A percentile compares a stretch with the other conserved stretches of the same genome.
Conservation (phyloP, 441 rosid species). For the Lagerstroemia fauriei region DNA sequence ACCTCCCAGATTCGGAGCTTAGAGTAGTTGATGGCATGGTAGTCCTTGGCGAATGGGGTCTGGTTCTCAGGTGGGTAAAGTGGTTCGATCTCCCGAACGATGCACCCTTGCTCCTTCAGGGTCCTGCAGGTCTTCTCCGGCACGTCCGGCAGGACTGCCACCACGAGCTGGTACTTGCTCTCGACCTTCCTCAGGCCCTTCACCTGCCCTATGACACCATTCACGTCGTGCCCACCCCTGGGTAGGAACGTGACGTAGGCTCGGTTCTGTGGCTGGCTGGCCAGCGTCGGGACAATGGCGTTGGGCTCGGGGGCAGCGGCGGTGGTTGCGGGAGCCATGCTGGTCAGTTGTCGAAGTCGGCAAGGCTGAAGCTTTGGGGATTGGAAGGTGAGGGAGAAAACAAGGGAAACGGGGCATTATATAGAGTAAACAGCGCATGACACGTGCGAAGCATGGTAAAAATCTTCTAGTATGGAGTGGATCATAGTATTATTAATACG, state of each 20-base stretch:
- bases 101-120: slow-evolving; percentile 15
- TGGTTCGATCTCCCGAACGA: slow-evolving; percentile 22
- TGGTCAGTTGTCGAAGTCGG: too few species aligned
- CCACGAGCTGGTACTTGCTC: slow-evolving; percentile 17
- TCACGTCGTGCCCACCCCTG: slow-evolving; percentile 6
- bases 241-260: slow-evolving; percentile 22
- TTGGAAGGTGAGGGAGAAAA: too few species aligned
- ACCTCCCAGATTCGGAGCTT: slow-evolving; percentile 27
- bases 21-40: too few species aligned
- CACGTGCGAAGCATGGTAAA: too few species aligned
- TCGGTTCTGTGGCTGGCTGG: background rate
- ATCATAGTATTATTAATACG: too few species aligned
- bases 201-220: slow-evolving; percentile 6
- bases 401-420: too few species aligned
- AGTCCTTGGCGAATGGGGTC: too few species aligned
- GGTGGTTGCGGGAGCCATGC: slow-evolving; percentile 26
- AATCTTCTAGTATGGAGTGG: too few species aligned
- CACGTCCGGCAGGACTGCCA: slow-evolving; percentile 22
- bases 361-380: too few species aligned
- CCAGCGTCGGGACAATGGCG: background rate
- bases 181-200: slow-evolving; percentile 25
- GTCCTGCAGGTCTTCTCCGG: slow-evolving; percentile 12
- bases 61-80: slow-evolving; percentile 7
- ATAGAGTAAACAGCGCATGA: too few species aligned
- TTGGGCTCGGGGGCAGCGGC: background rate